phyloP scores from a whole-genome alignment of 2,329 filamentous ascomycete species.

The Hypoxylon sp. region DNA sequence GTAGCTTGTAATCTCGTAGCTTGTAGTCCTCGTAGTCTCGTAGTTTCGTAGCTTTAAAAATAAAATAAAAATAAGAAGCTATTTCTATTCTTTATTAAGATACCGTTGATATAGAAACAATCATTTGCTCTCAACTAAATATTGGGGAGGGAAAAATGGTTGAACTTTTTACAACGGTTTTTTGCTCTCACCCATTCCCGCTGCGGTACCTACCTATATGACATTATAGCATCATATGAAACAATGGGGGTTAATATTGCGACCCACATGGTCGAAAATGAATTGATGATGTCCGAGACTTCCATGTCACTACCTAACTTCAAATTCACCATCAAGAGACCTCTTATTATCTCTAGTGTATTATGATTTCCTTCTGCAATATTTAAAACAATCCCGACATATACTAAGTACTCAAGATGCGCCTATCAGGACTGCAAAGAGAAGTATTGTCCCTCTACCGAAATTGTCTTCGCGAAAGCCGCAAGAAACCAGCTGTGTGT shows the following conservation, averaged over 20 bases:
- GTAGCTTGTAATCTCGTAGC: too few relatives aligned
- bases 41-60: too few relatives aligned
- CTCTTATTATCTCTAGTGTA: not conserved
- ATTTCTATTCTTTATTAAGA: too few relatives aligned
- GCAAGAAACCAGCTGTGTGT: slow-evolving; percentile 82
- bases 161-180: too few relatives aligned
- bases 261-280: slow-evolving; percentile 18
- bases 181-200: too few relatives aligned
- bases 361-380: not conserved
- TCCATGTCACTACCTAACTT: not conserved
- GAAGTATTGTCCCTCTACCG: slow-evolving; percentile 91
- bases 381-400: not conserved
- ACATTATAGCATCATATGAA: slow-evolving; percentile 10
- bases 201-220: too few relatives aligned
- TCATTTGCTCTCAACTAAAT: too few relatives aligned
- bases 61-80: too few relatives aligned
- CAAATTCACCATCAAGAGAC: not conserved
- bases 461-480: slow-evolving; percentile 83
- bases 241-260: slow-evolving; percentile 5
- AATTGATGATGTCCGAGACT: slow-evolving; percentile 29
- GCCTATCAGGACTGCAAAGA: slow-evolving; percentile 88
- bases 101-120: too few relatives aligned
- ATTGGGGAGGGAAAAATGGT: too few relatives aligned
- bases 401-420: slow-evolving; percentile 54
- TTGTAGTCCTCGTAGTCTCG: too few relatives aligned